These are phyloP conservation scores for Peronosclerospora sorghi DNA, from an alignment of 352 stramenopile species.

Conservation along the genomic window DNA sequence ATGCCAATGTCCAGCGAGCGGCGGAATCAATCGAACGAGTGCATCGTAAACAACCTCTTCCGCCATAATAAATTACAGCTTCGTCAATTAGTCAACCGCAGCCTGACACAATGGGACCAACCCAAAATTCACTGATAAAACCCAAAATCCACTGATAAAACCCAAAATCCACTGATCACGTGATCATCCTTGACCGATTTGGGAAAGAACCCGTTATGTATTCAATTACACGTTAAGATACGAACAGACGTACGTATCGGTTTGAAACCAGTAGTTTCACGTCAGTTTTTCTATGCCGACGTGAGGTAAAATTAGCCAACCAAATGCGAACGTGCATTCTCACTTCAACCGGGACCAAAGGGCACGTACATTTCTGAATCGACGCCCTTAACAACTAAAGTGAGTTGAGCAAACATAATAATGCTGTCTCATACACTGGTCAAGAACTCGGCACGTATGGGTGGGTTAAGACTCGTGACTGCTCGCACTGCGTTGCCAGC, in stretches of 20 bases:
- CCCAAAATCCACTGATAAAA: too few species aligned
- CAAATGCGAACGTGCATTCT: background rate
- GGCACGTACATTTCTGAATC: slow-evolving; percentile 17
- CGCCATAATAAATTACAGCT: too few species aligned
- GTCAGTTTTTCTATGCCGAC: slow-evolving; percentile 5
- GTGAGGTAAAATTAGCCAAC: slow-evolving; percentile 9
- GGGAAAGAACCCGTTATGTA: too few species aligned
- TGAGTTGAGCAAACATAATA: background rate
- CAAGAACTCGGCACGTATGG: slow-evolving; percentile 18
- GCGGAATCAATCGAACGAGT: slow-evolving; percentile 41
- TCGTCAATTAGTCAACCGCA: too few species aligned
- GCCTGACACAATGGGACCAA: too few species aligned
- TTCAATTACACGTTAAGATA: too few species aligned
- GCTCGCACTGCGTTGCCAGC: slow-evolving; percentile 31
- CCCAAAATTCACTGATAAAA: too few species aligned
- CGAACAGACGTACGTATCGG: too few species aligned
- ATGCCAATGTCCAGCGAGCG: slow-evolving; percentile 45
- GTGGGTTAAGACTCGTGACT: slow-evolving; percentile 12
- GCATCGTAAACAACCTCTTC: too few species aligned
- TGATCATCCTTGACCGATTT: too few species aligned
- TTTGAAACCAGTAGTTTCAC: background rate
- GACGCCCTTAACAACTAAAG: slow-evolving; percentile 6
- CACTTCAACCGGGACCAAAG: slow-evolving; percentile 8
- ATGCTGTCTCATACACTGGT: slow-evolving; percentile 31
- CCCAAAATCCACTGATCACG: too few species aligned